phyloP scores from a whole-genome alignment of 495 filamentous ascomycete species.

The Penicillium silybi region DNA sequence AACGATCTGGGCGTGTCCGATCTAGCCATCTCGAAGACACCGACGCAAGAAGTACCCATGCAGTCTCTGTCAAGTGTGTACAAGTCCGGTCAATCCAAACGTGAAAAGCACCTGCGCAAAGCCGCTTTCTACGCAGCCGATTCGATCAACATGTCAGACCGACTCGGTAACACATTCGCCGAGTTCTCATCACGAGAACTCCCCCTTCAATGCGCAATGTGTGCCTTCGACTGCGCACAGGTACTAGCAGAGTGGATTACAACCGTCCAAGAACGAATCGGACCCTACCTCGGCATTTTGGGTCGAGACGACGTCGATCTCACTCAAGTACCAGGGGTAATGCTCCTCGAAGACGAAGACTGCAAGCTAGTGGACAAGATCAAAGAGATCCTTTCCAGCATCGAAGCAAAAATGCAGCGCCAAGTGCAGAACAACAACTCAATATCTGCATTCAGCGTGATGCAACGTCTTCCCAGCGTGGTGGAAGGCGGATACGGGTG shows the following conservation, averaged over 20 bases:
- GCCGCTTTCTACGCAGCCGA: conserved; percentile 94
- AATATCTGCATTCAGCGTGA: conserved; percentile 47
- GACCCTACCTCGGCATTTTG: conserved; percentile 79
- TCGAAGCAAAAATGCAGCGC: conserved; percentile 74
- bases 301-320: conserved; percentile 78
- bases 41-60: conserved; percentile 38
- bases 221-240: conserved; percentile 93
- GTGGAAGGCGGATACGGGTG: conserved; percentile 72
- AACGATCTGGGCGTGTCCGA: conserved; percentile 39
- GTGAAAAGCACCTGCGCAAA: conserved; percentile 86
- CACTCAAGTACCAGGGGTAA: conserved; percentile 71
- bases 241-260: conserved; percentile 95
- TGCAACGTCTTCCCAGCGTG: conserved; percentile 54
- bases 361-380: conserved; percentile 83
- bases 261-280: conserved; percentile 92
- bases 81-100: conserved; percentile 48
- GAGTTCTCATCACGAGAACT: conserved; percentile 83
- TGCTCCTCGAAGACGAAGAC: conserved; percentile 92
- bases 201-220: conserved; percentile 91
- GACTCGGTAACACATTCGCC: conserved; percentile 80
- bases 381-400: conserved; percentile 70
- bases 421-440: conserved; percentile 44
- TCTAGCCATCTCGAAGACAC: conserved; percentile 41
- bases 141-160: conserved; percentile 86
- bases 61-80: conserved; percentile 30